Conservation (phyloP, 306 rosid species). For the Sicyos baderoa region DNA sequence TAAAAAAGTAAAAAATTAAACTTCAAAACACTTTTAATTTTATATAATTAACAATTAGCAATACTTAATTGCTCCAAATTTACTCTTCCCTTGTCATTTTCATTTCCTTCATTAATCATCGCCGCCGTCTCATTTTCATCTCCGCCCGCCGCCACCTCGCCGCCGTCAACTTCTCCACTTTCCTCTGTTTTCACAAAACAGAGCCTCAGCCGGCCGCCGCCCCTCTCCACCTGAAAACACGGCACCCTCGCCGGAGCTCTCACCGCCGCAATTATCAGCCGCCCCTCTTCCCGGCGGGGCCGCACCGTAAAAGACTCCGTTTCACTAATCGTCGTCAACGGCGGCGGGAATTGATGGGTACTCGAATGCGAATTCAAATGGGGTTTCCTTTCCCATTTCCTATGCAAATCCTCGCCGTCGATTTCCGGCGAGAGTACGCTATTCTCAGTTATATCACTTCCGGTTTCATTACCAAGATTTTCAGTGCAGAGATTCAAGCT, state of each 20-base stretch:
- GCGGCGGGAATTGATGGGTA: conserved; percentile 62
- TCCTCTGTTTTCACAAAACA: conserved; percentile 30
- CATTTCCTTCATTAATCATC: background rate
- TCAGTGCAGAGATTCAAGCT: conserved; percentile 81
- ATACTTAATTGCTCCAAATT: background rate
- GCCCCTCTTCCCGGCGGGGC: conserved; percentile 72
- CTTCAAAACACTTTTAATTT: background rate
- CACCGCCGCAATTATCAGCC: conserved; percentile 58
- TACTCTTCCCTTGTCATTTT: background rate
- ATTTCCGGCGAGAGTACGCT: conserved; percentile 30
- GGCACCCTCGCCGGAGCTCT: conserved; percentile 35
- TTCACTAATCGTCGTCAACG: conserved; percentile 87
- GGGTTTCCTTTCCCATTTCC: conserved; percentile 27
- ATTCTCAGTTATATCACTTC: conserved; percentile 47
- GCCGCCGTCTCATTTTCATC: background rate
- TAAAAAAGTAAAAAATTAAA: background rate
- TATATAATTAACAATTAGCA: background rate
- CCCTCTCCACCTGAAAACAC: conserved; percentile 57
- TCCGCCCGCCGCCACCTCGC: conserved; percentile 9
- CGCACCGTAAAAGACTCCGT: conserved; percentile 40
- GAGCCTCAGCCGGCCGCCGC: conserved; percentile 80
- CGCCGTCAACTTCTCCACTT: conserved; percentile 25
- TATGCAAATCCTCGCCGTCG: conserved; percentile 22
- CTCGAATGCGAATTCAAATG: conserved; percentile 17
- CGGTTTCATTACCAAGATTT: conserved; percentile 75